phyloP scores from a whole-genome alignment of 2,329 filamentous ascomycete genomes.

The Verticillium albo-atrum region DNA sequence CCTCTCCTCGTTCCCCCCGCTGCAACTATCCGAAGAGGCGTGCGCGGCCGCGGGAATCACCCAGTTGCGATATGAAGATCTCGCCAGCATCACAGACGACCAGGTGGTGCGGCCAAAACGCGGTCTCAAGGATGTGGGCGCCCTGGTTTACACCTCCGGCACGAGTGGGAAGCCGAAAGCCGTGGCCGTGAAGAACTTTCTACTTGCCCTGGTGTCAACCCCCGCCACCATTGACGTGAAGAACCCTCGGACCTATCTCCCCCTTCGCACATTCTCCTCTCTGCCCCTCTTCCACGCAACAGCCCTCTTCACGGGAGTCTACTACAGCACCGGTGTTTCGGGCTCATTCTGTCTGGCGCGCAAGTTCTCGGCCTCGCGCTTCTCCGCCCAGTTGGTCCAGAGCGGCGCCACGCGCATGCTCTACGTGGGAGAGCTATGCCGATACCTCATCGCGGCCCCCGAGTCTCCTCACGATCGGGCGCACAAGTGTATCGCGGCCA shows the following conservation, averaged over 20 bases:
- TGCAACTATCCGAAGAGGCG: not conserved
- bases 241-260: not conserved
- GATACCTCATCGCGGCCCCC: constrained; percentile 67
- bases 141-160: constrained; percentile 69
- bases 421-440: constrained; percentile 73
- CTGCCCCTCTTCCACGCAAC: constrained; percentile 64
- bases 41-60: not conserved
- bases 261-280: not conserved
- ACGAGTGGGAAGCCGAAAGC: constrained; percentile 75
- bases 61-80: not conserved
- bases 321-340: constrained; percentile 44
- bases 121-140: constrained; percentile 16
- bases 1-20: not conserved
- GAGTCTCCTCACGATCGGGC: constrained; percentile 53
- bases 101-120: not conserved
- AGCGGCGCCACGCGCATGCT: constrained; percentile 65
- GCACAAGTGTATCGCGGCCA: constrained; percentile 56
- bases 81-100: not conserved
- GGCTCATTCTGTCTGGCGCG: constrained; percentile 51
- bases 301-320: constrained; percentile 54
- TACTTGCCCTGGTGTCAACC: constrained; percentile 20
- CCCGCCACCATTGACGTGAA: not conserved
- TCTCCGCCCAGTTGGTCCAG: constrained; percentile 68
- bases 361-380: constrained; percentile 63
- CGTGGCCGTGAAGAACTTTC: constrained; percentile 43